These are phyloP conservation scores for Penicillium sp. DNA, from an alignment of 2,329 filamentous ascomycete species.

Conservation along the genomic window DNA sequence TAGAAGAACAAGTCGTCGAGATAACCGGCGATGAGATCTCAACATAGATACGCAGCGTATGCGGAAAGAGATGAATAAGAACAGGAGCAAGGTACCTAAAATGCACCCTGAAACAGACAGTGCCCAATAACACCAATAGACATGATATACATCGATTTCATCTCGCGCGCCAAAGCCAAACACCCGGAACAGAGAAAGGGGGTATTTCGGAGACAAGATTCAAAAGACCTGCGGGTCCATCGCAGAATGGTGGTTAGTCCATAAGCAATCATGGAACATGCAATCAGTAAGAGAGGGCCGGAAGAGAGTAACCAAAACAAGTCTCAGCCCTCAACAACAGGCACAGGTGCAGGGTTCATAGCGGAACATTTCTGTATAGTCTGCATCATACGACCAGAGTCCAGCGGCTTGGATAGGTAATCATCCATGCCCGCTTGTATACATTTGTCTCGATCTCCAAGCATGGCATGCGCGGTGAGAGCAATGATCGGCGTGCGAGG, in stretches of 20 bases:
- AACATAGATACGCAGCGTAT: neutral
- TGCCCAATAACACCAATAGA: neutral
- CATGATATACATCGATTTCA: neutral
- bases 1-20: no score
- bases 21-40: neutral
- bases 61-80: neutral
- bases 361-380: slow-evolving; percentile 21
- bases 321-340: slow-evolving; percentile 3
- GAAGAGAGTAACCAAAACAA: neutral
- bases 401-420: slow-evolving; percentile 87
- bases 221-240: neutral
- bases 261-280: neutral
- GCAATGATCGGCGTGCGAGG: slow-evolving; percentile 87
- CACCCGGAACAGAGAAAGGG: neutral
- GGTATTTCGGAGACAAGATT: neutral
- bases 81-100: neutral
- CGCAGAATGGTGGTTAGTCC: neutral
- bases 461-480: slow-evolving; percentile 90
- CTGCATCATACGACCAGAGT: slow-evolving; percentile 79
- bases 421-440: slow-evolving; percentile 97
- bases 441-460: slow-evolving; percentile 91
- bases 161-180: neutral
- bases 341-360: slow-evolving; percentile 17
- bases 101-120: neutral
- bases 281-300: neutral